These are phyloP conservation scores for Penicillium desertorum DNA, from an alignment of 495 filamentous ascomycete genomes.

Conservation along the genomic window DNA sequence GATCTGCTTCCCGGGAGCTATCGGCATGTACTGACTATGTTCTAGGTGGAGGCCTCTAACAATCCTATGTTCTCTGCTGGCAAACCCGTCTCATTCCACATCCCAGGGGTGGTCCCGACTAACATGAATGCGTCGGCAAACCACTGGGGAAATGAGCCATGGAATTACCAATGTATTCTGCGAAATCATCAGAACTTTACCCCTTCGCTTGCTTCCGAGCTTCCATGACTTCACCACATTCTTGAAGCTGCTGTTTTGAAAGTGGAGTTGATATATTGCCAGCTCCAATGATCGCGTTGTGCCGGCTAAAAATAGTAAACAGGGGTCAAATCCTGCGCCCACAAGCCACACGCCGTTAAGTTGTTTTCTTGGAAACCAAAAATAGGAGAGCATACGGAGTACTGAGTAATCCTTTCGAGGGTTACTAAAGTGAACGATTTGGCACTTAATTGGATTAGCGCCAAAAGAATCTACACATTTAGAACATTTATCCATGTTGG, in stretches of 20 bases:
- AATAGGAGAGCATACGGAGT: background rate
- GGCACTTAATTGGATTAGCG: background rate
- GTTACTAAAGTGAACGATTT: background rate
- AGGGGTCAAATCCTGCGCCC: constrained; percentile 7
- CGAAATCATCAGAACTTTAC: background rate
- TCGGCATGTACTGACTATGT: background rate
- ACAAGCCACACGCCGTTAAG: background rate
- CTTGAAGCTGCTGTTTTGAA: constrained; percentile 1
- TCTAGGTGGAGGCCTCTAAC: background rate
- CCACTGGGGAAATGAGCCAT: background rate
- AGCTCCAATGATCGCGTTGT: constrained; percentile 3
- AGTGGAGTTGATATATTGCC: constrained; percentile 6
- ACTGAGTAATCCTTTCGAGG: background rate
- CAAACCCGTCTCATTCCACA: background rate
- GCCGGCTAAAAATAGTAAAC: constrained; percentile 14
- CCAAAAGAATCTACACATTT: background rate
- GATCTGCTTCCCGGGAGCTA: background rate
- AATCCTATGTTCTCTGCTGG: background rate
- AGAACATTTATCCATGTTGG: background rate
- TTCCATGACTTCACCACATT: constrained; percentile 11
- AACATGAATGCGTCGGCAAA: background rate
- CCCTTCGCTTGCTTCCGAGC: constrained; percentile 6
- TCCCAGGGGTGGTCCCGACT: background rate
- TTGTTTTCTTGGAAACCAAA: background rate
- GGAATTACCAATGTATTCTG: background rate